Conservation (phyloP, 2,329 filamentous ascomycete genomes). For the Parasarocladium wereldwijsianum region DNA sequence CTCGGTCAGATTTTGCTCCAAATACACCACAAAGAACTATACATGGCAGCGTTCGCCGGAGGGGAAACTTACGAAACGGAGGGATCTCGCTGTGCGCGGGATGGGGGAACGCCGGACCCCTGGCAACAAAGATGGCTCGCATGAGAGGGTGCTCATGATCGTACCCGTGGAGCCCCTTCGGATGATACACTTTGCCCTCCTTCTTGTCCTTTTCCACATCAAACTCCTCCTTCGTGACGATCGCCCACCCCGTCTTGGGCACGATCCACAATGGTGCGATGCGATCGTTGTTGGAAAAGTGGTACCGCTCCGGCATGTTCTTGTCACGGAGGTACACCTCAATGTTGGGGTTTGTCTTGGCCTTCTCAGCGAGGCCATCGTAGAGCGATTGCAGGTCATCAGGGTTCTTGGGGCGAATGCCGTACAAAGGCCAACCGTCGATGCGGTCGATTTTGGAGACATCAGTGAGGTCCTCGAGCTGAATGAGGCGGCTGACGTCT, state of each 20-base stretch:
- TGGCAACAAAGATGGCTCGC: slow-evolving; percentile 87
- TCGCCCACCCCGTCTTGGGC: slow-evolving; percentile 83
- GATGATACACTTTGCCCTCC: slow-evolving; percentile 56
- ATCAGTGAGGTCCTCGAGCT: slow-evolving; percentile 82
- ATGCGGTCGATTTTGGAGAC: slow-evolving; percentile 62
- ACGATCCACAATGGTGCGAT: slow-evolving; percentile 94
- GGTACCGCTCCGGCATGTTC: slow-evolving; percentile 85
- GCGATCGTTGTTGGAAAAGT: slow-evolving; percentile 74
- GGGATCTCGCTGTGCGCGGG: slow-evolving; percentile 64
- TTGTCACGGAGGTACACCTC: slow-evolving; percentile 78
- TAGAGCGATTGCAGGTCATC: slow-evolving; percentile 55
- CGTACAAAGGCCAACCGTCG: slow-evolving; percentile 90
- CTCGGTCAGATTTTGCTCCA: no score
- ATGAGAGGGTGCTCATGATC: slow-evolving; percentile 91
- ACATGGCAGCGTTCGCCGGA: not conserved
- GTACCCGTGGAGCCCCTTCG: slow-evolving; percentile 81
- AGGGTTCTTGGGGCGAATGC: slow-evolving; percentile 63
- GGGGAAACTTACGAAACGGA: slow-evolving; percentile 58
- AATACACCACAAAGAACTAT: no score
- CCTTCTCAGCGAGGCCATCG: slow-evolving; percentile 39
- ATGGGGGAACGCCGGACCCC: slow-evolving; percentile 86
- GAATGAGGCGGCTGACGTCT: slow-evolving; percentile 62
- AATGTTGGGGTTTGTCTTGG: slow-evolving; percentile 50
- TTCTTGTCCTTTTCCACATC: slow-evolving; percentile 50
- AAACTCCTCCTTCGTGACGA: slow-evolving; percentile 69